Evolutionary conservation across 768 basidiomycete species (phyloP).

Genomic region (Mycena amicta): DNA sequence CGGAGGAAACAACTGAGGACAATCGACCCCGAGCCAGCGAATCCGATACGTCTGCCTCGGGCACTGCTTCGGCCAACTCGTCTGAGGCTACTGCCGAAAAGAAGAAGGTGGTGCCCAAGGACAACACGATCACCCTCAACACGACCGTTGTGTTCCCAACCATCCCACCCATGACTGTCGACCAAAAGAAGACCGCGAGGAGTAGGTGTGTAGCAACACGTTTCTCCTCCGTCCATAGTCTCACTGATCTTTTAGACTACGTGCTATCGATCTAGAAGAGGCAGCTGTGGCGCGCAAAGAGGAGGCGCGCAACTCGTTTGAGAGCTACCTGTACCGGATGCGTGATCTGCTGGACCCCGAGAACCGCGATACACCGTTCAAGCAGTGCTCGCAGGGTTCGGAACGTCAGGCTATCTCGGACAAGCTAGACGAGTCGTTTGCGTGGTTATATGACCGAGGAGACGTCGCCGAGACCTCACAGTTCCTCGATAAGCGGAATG

Average conservation of each 20-base stretch:
- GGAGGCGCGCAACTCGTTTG: slow-evolving; percentile 89
- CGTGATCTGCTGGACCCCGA: slow-evolving; percentile 79
- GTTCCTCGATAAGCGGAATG: slow-evolving; percentile 73
- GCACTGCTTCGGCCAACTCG: slow-evolving; percentile 37
- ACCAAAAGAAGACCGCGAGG: slow-evolving; percentile 74
- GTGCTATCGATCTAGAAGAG: slow-evolving; percentile 79
- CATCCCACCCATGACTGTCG: slow-evolving; percentile 73
- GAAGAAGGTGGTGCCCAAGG: slow-evolving; percentile 39
- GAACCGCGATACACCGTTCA: slow-evolving; percentile 71
- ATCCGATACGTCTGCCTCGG: slow-evolving; percentile 41
- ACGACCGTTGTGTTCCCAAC: slow-evolving; percentile 65
- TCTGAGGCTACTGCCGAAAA: slow-evolving; percentile 37
- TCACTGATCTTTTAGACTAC: slow-evolving; percentile 53
- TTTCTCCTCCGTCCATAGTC: slow-evolving; percentile 5
- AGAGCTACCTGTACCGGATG: slow-evolving; percentile 90
- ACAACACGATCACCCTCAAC: slow-evolving; percentile 69
- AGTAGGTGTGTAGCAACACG: slow-evolving; percentile 56
- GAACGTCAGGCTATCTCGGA: slow-evolving; percentile 72
- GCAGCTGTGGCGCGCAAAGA: slow-evolving; percentile 74
- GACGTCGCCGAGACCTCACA: slow-evolving; percentile 80
- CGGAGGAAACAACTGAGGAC: slow-evolving; percentile 45
- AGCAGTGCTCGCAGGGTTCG: slow-evolving; percentile 74
- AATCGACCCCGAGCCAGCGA: slow-evolving; percentile 43
- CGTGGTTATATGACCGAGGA: slow-evolving; percentile 84
- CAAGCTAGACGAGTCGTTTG: slow-evolving; percentile 71